Percentiles rank a stretch among this genome's conserved stretches.
Evolutionary conservation across 768 basidiomycete genomes (phyloP).

Genomic region (Podaxis sp.): DNA sequence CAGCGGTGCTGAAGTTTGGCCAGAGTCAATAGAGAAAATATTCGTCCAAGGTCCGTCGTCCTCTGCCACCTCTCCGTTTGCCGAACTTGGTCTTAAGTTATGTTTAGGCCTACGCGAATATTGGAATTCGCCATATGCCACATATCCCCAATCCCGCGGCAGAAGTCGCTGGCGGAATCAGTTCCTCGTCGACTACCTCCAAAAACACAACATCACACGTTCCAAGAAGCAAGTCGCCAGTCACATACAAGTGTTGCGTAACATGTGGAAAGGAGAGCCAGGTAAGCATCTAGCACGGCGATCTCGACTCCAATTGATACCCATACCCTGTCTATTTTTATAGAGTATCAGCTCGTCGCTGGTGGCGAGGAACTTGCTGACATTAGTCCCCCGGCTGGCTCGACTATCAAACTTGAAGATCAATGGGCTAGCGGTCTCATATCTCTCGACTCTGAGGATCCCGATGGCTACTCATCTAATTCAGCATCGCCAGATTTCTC

Average conservation of each 20-base stretch:
- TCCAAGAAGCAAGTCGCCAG: slow-evolving; percentile 90
- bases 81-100: slow-evolving; percentile 6
- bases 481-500: slow-evolving; percentile 46
- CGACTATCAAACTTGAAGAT: slow-evolving; percentile 57
- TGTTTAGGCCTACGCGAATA: slow-evolving; percentile 67
- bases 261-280: slow-evolving; percentile 87
- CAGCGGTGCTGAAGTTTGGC: slow-evolving; percentile 80
- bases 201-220: slow-evolving; percentile 64
- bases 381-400: slow-evolving; percentile 34
- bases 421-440: slow-evolving; percentile 39
- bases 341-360: slow-evolving; percentile 78
- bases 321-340: slow-evolving; percentile 14
- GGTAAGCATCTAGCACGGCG: slow-evolving; percentile 37
- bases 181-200: slow-evolving; percentile 79
- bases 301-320: slow-evolving; percentile 8
- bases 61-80: slow-evolving; percentile 1
- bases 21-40: slow-evolving; percentile 70
- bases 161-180: slow-evolving; percentile 83
- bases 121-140: slow-evolving; percentile 80
- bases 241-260: slow-evolving; percentile 80
- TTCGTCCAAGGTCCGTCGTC: slow-evolving; percentile 65
- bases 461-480: slow-evolving; percentile 34
- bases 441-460: slow-evolving; percentile 44
- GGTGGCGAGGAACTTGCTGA: slow-evolving; percentile 75
- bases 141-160: slow-evolving; percentile 67